phyloP scores from a whole-genome alignment of 371 early-diverging fungal genomes.

The Syncephalastrum racemosum region DNA sequence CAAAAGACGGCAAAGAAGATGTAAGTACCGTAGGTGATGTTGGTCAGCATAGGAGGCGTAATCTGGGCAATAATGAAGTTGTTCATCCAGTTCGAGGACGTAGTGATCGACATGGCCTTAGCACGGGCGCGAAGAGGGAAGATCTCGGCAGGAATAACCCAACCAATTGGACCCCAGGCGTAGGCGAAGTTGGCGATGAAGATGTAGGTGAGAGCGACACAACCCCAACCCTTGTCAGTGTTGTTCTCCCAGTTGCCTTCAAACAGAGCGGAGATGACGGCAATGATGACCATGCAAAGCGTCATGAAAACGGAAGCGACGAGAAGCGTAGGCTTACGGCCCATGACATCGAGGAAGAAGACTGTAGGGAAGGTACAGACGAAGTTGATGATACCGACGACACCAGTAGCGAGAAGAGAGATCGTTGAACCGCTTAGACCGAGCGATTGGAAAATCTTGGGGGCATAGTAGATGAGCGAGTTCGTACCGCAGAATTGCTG shows the following conservation, averaged over 20 bases:
- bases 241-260: constrained; percentile 36
- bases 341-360: constrained; percentile 67
- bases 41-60: constrained; percentile 59
- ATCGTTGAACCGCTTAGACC: constrained; percentile 55
- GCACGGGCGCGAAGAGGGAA: constrained; percentile 73
- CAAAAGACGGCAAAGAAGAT: constrained; percentile 56
- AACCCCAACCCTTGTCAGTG: constrained; percentile 34
- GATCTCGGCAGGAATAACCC: constrained; percentile 91
- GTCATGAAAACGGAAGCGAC: constrained; percentile 43
- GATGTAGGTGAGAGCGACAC: constrained; percentile 57
- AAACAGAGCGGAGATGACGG: constrained; percentile 32
- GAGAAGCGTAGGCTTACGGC: constrained; percentile 55
- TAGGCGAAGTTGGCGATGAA: constrained; percentile 70
- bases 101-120: constrained; percentile 83
- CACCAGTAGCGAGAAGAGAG: constrained; percentile 64
- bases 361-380: constrained; percentile 57
- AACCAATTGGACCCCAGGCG: constrained; percentile 67
- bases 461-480: constrained; percentile 71
- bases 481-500: constrained; percentile 80
- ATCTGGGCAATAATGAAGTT: constrained; percentile 71
- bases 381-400: constrained; percentile 71
- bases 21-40: constrained; percentile 61
- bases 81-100: constrained; percentile 89
- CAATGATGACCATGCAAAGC: constrained; percentile 38
- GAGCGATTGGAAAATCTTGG: constrained; percentile 67